Conservation (phyloP, 805 yeast species). For the Candida michaelii region DNA sequence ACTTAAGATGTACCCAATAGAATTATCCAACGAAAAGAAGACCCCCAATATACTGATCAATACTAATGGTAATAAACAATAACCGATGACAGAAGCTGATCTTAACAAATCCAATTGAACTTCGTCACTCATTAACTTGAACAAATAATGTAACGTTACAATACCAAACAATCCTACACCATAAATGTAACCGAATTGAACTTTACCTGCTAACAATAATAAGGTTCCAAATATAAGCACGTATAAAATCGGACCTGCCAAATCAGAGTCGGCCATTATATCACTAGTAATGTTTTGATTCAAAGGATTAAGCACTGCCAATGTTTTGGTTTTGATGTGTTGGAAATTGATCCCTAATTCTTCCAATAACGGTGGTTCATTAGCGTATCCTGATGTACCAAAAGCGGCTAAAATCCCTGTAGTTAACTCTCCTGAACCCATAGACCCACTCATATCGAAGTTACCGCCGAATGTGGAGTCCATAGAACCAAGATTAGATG, state of each 20-base stretch:
- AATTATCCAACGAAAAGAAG: constrained; percentile 64
- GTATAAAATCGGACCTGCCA: constrained; percentile 93
- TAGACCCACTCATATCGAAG: constrained; percentile 40
- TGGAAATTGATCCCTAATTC: constrained; percentile 91
- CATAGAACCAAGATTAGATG: constrained; percentile 7
- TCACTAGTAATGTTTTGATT: constrained; percentile 63
- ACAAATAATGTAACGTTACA: constrained; percentile 74
- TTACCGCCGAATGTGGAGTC: constrained; percentile 30
- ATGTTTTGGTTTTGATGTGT: constrained; percentile 81
- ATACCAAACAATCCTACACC: constrained; percentile 95
- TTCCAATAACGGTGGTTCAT: constrained; percentile 90
- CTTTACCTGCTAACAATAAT: constrained; percentile 82
- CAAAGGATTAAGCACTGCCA: constrained; percentile 81
- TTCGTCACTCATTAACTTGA: constrained; percentile 80
- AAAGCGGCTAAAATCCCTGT: constrained; percentile 88
- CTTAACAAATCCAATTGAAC: constrained; percentile 57
- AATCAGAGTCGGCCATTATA: constrained; percentile 80
- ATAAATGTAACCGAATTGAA: constrained; percentile 94
- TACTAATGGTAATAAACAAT: constrained; percentile 89
- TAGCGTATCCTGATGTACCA: constrained; percentile 89
- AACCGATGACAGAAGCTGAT: constrained; percentile 91
- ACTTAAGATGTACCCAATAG: constrained; percentile 69
- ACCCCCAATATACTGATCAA: constrained; percentile 72
- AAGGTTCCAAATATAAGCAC: constrained; percentile 84
- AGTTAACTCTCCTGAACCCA: constrained; percentile 52